A percentile compares a stretch with the other conserved stretches of the same genome.
phyloP scores from a whole-genome alignment of 2,329 filamentous ascomycete species.

The Hypoxylon sp. region DNA sequence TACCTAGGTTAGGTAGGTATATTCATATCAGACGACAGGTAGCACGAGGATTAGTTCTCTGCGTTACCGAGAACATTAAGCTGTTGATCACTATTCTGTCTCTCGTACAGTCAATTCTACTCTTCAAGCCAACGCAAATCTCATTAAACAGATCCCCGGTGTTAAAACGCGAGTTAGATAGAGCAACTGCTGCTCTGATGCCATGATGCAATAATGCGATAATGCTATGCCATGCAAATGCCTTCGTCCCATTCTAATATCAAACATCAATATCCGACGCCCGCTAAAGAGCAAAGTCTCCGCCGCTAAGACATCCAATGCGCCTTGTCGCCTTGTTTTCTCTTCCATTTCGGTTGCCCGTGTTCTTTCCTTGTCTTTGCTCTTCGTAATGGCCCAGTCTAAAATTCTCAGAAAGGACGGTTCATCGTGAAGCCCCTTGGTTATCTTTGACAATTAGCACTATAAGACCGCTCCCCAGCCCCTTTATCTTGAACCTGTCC shows the following conservation, averaged over 20 bases:
- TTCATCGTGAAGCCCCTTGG: background rate
- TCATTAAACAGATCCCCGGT: background rate
- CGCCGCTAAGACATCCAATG: constrained; percentile 12
- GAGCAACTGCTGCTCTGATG: background rate
- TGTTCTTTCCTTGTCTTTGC: constrained; percentile 6
- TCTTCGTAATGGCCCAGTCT: constrained; percentile 6
- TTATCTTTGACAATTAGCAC: background rate
- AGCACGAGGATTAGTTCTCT: no score
- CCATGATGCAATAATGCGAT: constrained; percentile 7
- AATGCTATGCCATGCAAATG: constrained; percentile 24
- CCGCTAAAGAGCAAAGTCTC: background rate
- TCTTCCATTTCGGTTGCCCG: constrained; percentile 33
- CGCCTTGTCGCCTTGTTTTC: constrained; percentile 18
- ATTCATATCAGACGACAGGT: background rate
- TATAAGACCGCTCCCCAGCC: background rate
- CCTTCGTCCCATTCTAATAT: constrained; percentile 3
- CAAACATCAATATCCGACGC: background rate
- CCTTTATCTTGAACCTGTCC: background rate
- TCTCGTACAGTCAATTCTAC: background rate
- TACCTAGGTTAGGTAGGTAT: no score
- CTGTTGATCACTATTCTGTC: background rate
- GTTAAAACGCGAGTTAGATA: background rate
- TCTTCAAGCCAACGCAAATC: background rate
- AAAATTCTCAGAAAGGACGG: background rate
- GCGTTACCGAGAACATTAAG: no score